phyloP scores from a whole-genome alignment of 2,329 filamentous ascomycete genomes.

The Camillea tinctor region DNA sequence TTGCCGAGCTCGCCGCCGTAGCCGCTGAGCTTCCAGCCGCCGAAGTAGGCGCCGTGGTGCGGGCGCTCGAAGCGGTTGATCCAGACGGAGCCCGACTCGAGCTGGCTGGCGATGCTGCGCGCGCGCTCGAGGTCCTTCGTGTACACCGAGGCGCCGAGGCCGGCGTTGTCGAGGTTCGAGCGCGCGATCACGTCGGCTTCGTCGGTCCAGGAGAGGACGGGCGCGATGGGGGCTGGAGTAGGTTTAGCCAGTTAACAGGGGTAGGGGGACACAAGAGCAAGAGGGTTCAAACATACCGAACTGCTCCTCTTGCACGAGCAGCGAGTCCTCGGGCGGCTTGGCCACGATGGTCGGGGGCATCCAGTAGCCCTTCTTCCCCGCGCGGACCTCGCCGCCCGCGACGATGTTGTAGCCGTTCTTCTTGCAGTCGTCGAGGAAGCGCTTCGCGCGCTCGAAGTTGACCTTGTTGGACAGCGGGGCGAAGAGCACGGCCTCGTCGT shows the following conservation, averaged over 20 bases:
- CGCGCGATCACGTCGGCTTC: slow-evolving; percentile 59
- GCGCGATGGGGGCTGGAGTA: slow-evolving; percentile 56
- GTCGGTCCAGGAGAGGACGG: slow-evolving; percentile 58
- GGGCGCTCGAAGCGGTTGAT: slow-evolving; percentile 47
- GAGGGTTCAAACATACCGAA: slow-evolving; percentile 45
- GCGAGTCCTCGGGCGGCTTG: slow-evolving; percentile 54
- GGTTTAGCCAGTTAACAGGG: slow-evolving; percentile 13
- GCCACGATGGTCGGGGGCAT: slow-evolving; percentile 58
- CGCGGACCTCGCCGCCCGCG: slow-evolving; percentile 43
- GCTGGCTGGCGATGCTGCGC: slow-evolving; percentile 48
- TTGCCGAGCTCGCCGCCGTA: slow-evolving; percentile 35
- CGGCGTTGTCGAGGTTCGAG: slow-evolving; percentile 86
- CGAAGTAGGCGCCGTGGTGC: slow-evolving; percentile 31
- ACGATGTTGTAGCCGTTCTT: slow-evolving; percentile 52
- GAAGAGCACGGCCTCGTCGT: slow-evolving; percentile 40
- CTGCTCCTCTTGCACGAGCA: slow-evolving; percentile 58
- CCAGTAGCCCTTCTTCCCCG: slow-evolving; percentile 50
- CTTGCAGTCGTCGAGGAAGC: slow-evolving; percentile 55
- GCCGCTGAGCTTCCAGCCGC: slow-evolving; percentile 35
- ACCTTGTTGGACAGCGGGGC: slow-evolving; percentile 64
- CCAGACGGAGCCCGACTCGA: slow-evolving; percentile 60
- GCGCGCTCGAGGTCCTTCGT: slow-evolving; percentile 51
- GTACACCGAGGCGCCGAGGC: slow-evolving; percentile 73
- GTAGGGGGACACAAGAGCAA: no score
- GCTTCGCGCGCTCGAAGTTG: slow-evolving; percentile 61